Base-by-base conservation (phyloP, 1,284 basidiomycete species). In the Apiotrichum veenhuisii region DNA sequence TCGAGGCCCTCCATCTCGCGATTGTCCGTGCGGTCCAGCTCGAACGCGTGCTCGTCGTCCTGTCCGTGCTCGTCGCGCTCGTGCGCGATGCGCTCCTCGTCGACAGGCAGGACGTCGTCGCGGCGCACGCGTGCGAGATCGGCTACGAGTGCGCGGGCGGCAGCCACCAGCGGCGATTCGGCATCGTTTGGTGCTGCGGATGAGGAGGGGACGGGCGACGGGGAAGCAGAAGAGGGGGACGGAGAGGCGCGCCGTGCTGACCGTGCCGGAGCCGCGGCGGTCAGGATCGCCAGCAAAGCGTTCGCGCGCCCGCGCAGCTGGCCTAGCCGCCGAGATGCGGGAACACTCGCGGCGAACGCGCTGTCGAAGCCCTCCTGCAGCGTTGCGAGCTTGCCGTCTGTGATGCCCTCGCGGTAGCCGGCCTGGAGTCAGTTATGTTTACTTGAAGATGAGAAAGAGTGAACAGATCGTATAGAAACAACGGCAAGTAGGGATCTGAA, bases 161-260 rank as follows among this genome's bases (percentile, higher is more conserved):
- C 67, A 83, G 80, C 68, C 79, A 86, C 86, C 84, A 90, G 9
- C 84, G 86, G 18, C 80, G 76, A 5, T 85, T 38, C 36, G 17
- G 55, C n/a, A n/a, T n/a, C n/a, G n/a, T n/a, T n/a, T n/a, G n/a
- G n/a, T n/a, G n/a, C 9, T 10, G 42, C 8, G 22, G 51, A 20
- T 12, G 17, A n/a, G 43, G 9, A 1, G 17, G 22, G 30, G 1
- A 5, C 4, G 17, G 25, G 4, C 5, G 41, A 7, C 30, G 26
- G 15, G 37, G 45, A 45, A 12, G 20, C 17, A 34, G 34, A 11
- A 23, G 55, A n/a, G 5, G 59, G 27, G 27, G 58, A 40, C 30
- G n/a, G 42, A 25, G 26, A 50, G 33, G 14, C 44, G 17, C 18
- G 3, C 9, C 18, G 18, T 2, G 25, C 15, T 5, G 34, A n/a